These are phyloP conservation scores for Plasmodium sp. DNA, from an alignment of 169 alveolate species.

Conservation along the genomic window DNA sequence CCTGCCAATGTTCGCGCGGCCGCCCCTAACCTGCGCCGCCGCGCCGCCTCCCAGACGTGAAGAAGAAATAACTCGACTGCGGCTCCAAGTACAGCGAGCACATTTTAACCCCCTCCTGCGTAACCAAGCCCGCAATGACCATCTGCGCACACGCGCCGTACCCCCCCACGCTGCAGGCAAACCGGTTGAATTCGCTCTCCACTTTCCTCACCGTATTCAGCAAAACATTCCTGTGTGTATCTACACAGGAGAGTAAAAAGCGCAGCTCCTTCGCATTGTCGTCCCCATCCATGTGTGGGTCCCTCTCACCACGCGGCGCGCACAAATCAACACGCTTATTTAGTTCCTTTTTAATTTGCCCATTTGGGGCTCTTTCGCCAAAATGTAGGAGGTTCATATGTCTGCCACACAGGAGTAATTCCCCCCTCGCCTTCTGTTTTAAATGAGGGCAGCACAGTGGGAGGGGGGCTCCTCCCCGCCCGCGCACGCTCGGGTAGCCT, in stretches of 20 bases:
- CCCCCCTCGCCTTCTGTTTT: not conserved
- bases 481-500: not conserved
- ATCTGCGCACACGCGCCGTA: not conserved
- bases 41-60: not conserved
- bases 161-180: not conserved
- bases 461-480: not conserved
- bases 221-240: not conserved
- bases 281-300: not conserved
- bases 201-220: not conserved
- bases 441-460: not conserved
- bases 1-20: not conserved
- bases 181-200: not conserved
- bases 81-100: conserved; percentile 20
- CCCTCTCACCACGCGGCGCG: not conserved
- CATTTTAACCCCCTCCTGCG: conserved; percentile 25
- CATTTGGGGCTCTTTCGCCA: not conserved
- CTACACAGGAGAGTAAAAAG: not conserved
- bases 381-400: not conserved
- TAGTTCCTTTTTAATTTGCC: not conserved
- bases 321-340: not conserved
- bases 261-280: not conserved
- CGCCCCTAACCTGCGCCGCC: not conserved
- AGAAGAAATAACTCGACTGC: conserved; percentile 11
- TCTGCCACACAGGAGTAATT: not conserved
- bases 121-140: conserved; percentile 12